A percentile compares a stretch with the other conserved stretches of the same genome.
Evolutionary conservation across 2,329 filamentous ascomycete species (phyloP).

Genomic region (Fusarium luffae): DNA sequence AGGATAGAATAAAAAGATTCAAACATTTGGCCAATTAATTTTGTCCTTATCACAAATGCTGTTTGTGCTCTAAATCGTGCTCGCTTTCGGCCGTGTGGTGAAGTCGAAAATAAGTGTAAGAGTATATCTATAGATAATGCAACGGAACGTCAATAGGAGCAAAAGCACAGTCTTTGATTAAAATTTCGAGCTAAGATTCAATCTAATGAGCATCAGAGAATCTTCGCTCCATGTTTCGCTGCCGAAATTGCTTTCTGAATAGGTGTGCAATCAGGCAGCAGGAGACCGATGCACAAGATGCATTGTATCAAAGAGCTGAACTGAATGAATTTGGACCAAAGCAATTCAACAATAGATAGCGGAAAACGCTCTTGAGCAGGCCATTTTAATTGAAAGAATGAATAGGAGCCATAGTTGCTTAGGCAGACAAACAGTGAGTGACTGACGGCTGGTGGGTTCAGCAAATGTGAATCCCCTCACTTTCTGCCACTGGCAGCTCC

Average conservation of each 20-base stretch:
- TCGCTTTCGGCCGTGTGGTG: background rate
- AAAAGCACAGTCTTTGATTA: fast-evolving
- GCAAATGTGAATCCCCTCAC: slow-evolving; percentile 30
- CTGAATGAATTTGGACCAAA: background rate
- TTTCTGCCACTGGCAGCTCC: slow-evolving; percentile 11
- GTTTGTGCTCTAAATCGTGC: background rate
- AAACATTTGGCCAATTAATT: background rate
- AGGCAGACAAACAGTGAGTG: background rate
- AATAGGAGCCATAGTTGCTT: background rate
- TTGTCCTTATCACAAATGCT: background rate
- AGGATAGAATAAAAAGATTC: background rate
- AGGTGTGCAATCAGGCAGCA: background rate
- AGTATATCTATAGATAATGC: background rate
- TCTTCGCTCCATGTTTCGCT: background rate
- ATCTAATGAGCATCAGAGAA: fast-evolving
- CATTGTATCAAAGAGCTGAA: background rate
- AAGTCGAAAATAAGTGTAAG: background rate
- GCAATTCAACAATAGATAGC: background rate
- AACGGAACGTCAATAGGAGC: background rate
- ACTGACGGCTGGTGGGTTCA: background rate
- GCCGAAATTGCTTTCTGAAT: background rate
- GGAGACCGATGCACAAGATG: background rate
- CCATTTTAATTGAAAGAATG: background rate
- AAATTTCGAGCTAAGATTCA: fast-evolving
- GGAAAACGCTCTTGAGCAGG: background rate